Conservation (phyloP, 176 grass and related monocot species). For the Raddia guianensis region DNA sequence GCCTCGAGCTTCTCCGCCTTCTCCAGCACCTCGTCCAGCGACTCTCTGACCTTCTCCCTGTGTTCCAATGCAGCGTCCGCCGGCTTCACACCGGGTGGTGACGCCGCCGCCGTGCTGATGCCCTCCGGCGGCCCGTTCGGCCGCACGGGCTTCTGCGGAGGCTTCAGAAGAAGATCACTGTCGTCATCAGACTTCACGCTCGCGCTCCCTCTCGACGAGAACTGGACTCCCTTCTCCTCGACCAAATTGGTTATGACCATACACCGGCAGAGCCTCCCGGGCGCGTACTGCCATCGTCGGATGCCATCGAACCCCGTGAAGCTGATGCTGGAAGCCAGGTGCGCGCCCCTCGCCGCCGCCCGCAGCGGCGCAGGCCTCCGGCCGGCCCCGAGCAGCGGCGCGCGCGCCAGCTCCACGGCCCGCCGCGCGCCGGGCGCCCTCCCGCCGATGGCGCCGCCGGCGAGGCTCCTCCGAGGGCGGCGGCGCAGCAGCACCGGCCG, state of each 20-base stretch:
- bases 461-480: too few species aligned
- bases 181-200: constrained; percentile 52
- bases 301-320: constrained; percentile 49
- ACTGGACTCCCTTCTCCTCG: constrained; percentile 71
- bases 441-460: background rate
- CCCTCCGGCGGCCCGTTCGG: constrained; percentile 52
- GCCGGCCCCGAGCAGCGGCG: constrained; percentile 54
- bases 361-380: constrained; percentile 53
- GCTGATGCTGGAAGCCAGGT: constrained; percentile 62
- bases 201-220: constrained; percentile 60
- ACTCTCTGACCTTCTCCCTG: constrained; percentile 68
- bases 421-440: background rate
- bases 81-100: constrained; percentile 46
- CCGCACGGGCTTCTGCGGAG: constrained; percentile 56
- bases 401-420: background rate
- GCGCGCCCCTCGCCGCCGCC: constrained; percentile 40
- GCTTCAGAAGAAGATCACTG: constrained; percentile 76
- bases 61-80: constrained; percentile 47
- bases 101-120: constrained; percentile 34
- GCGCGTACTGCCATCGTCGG: constrained; percentile 47
- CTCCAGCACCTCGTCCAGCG: constrained; percentile 80
- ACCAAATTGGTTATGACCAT: constrained; percentile 83
- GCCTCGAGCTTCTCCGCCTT: constrained; percentile 86
- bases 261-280: constrained; percentile 72
- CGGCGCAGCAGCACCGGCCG: too few species aligned